Base-by-base conservation (phyloP, 2,329 filamentous ascomycete genomes). In the Periconia sp. region DNA sequence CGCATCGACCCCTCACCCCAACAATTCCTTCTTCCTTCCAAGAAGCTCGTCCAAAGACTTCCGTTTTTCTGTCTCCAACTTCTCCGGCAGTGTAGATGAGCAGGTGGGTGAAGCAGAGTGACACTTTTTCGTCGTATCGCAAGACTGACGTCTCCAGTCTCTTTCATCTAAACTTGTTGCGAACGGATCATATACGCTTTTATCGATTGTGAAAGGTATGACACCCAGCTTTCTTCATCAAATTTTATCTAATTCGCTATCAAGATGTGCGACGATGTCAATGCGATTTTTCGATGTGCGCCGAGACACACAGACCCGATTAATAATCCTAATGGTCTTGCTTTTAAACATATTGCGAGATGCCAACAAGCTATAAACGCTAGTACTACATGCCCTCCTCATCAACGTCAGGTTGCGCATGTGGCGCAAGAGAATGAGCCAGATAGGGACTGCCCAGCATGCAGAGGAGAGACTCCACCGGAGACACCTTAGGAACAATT, bases 401-500 rank as follows among this genome's bases (percentile, higher is more conserved):
- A 12, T 13, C 21, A 22, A 35, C 32, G 32, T 35, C 3, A 35
- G 30, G 31, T 41, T 41, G 30, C 31, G 31, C 38, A 36, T 35
- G 31, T 41, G 22, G 31, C 15, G 30, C 38, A 41, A 41, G 38
- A 41, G 38, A 23, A 41, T 41, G 30, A 41, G 38, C 38, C n/a
- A 21, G 17, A 41, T 6, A 41, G 38, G 38, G 38, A 33, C 38
- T 40, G 29, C 38, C 38, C 21, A 15, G 33, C 15, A 34, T 34
- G 31, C 18, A 34, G 31, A 22, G 31, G 31, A 18, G 18, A 40
- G 25, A 40, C 26, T 40, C 26, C 28, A 32, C 36, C 36, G 22
- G 40, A 39, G 40, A 43, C 40, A 43, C 40, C 33, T 39, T 39
- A 32, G 26, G 40, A 43, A 32, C 19, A 38, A 38, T 38, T 38